A percentile compares a stretch with the other conserved stretches of the same genome.
Conservation (phyloP, 2,329 filamentous ascomycete species). For the Colletotrichum nymphaeae region DNA sequence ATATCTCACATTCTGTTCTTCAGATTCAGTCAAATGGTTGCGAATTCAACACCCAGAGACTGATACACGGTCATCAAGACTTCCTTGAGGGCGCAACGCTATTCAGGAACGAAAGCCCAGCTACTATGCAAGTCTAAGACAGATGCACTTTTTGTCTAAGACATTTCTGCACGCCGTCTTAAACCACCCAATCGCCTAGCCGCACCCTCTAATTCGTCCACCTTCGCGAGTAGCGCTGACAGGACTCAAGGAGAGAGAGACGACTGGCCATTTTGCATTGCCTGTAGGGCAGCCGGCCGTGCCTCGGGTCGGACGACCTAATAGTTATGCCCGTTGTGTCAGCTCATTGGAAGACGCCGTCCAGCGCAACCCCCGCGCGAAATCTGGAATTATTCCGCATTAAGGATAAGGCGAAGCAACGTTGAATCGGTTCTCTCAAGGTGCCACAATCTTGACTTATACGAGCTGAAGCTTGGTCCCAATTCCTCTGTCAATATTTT, state of each 20-base stretch:
- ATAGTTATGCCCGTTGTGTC: neutral
- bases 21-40: neutral
- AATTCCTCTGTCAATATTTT: neutral
- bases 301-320: conserved; percentile 6
- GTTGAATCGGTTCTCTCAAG: neutral
- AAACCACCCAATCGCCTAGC: conserved; percentile 18
- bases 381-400: conserved; percentile 4
- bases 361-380: neutral
- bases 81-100: neutral
- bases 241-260: neutral
- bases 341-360: conserved; percentile 1
- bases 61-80: neutral
- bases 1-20: neutral
- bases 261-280: neutral
- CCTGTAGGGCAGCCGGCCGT: conserved; percentile 1
- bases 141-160: conserved; percentile 14
- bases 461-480: conserved; percentile 1
- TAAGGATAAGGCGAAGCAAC: conserved; percentile 3
- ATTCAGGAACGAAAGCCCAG: conserved; percentile 22
- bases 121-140: conserved; percentile 29
- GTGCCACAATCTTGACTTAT: conserved; percentile 15
- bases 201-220: neutral
- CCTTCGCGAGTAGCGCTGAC: conserved; percentile 21
- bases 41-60: neutral
- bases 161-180: conserved; percentile 10